These are phyloP conservation scores for Iris macrosiphon DNA, from an alignment of 106 monocot species.

Conservation along the genomic window DNA sequence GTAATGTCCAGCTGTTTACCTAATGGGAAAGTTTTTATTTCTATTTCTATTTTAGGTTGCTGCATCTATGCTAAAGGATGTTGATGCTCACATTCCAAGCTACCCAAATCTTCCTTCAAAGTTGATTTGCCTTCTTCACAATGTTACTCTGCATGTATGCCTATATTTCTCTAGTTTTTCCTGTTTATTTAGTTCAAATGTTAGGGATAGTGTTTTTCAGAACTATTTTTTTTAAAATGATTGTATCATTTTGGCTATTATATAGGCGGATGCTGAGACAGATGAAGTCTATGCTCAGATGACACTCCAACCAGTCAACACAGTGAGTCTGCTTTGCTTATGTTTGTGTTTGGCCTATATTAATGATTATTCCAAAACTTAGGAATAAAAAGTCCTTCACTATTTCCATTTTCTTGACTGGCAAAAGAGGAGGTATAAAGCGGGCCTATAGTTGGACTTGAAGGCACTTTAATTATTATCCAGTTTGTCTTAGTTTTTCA, in stretches of 20 bases:
- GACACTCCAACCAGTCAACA: conserved; percentile 85
- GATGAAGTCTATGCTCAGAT: conserved; percentile 92
- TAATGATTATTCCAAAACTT: too few species aligned
- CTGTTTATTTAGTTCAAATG: not conserved
- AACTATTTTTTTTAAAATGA: too few species aligned
- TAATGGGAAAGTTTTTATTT: too few species aligned
- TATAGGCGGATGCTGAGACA: conserved; percentile 79
- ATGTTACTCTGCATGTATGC: conserved; percentile 71
- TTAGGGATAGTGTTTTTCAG: not conserved
- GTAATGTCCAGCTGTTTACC: too few species aligned
- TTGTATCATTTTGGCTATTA: not conserved
- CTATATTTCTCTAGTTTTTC: conserved; percentile 33
- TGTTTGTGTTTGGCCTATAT: not conserved
- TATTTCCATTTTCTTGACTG: too few species aligned
- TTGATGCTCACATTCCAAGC: conserved; percentile 59
- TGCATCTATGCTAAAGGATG: conserved; percentile 76
- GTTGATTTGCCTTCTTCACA: conserved; percentile 70
- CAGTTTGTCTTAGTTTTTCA: too few species aligned
- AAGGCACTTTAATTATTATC: too few species aligned
- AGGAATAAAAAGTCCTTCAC: too few species aligned
- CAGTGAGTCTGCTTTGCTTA: conserved; percentile 27
- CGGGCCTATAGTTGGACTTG: too few species aligned
- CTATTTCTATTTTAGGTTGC: conserved; percentile 51
- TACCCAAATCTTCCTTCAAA: conserved; percentile 84
- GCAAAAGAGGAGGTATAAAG: too few species aligned